Evolutionary conservation across 371 early-diverging fungal species (phyloP).

Genomic region (Mortierella sp.): DNA sequence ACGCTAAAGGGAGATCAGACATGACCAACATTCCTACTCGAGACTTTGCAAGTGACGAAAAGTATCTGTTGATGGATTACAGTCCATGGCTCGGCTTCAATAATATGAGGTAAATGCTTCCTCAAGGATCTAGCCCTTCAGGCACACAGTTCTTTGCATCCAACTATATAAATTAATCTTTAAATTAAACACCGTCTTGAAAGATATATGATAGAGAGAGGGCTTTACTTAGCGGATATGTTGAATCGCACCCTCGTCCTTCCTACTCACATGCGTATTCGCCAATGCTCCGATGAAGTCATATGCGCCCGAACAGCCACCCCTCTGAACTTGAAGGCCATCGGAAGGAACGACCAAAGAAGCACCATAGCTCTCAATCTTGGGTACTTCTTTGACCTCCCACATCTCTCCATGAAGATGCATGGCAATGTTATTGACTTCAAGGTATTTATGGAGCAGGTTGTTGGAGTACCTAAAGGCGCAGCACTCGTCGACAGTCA

Average conservation of each 20-base stretch:
- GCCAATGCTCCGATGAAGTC: slow-evolving; percentile 22
- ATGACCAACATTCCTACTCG: not conserved
- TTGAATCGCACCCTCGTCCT: slow-evolving; percentile 35
- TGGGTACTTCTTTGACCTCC: slow-evolving; percentile 35
- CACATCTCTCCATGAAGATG: slow-evolving; percentile 1
- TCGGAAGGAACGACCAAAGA: slow-evolving; percentile 28
- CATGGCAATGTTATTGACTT: slow-evolving; percentile 22
- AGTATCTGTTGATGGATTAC: slow-evolving; percentile 36
- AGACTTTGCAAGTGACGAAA: slow-evolving; percentile 5
- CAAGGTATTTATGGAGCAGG: slow-evolving; percentile 28
- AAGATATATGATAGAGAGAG: slow-evolving; percentile 45
- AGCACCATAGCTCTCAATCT: slow-evolving; percentile 33
- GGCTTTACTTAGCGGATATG: slow-evolving; percentile 24
- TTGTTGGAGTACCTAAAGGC: slow-evolving; percentile 14
- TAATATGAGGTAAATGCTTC: slow-evolving; percentile 31
- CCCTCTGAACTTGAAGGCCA: slow-evolving; percentile 4
- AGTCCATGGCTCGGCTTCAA: slow-evolving; percentile 53
- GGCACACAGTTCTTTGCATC: not conserved
- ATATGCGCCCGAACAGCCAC: slow-evolving; percentile 19
- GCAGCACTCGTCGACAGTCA: slow-evolving; percentile 24
- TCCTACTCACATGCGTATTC: slow-evolving; percentile 35
- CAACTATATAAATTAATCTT: not conserved
- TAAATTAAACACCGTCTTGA: not conserved
- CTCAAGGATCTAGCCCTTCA: too few species aligned
- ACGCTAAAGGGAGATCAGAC: not conserved